phyloP scores from a whole-genome alignment of 169 alveolate species.

The Eimeria falciformis region DNA sequence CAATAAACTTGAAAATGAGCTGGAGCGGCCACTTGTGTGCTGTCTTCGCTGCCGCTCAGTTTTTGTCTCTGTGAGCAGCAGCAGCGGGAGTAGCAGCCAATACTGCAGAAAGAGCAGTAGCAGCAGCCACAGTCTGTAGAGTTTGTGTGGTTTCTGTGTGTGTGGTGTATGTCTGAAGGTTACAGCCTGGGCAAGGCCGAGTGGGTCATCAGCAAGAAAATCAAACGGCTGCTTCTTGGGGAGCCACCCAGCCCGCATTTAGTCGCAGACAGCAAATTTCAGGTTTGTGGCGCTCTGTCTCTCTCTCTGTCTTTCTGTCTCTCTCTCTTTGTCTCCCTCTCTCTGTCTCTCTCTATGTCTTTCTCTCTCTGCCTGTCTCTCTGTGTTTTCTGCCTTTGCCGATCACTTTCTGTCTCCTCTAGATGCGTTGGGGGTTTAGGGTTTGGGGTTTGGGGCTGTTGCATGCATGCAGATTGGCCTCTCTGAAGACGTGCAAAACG shows the following conservation, averaged over 20 bases:
- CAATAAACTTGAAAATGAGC: no score
- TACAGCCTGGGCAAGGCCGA: background rate
- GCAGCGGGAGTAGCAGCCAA: no score
- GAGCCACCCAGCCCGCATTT: background rate
- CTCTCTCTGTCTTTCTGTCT: background rate
- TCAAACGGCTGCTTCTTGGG: background rate
- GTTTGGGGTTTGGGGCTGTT: background rate
- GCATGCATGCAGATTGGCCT: slow-evolving; percentile 19
- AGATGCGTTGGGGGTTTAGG: slow-evolving; percentile 31
- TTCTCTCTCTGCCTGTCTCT: no score
- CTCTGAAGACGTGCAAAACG: background rate
- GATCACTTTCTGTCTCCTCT: no score
- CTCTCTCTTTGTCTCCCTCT: background rate
- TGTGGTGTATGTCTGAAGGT: no score
- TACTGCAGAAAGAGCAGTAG: background rate
- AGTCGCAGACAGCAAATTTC: background rate
- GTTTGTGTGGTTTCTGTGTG: no score
- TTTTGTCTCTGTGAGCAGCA: no score
- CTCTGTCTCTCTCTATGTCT: no score
- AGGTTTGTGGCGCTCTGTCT: no score
- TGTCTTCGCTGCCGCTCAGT: slow-evolving; percentile 26
- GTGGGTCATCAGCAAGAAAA: background rate
- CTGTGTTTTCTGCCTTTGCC: no score
- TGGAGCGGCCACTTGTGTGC: background rate
- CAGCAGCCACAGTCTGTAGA: background rate